Evolutionary conservation across 179 eudicot species (phyloP).

Genomic region (Amaranthus tricolor): DNA sequence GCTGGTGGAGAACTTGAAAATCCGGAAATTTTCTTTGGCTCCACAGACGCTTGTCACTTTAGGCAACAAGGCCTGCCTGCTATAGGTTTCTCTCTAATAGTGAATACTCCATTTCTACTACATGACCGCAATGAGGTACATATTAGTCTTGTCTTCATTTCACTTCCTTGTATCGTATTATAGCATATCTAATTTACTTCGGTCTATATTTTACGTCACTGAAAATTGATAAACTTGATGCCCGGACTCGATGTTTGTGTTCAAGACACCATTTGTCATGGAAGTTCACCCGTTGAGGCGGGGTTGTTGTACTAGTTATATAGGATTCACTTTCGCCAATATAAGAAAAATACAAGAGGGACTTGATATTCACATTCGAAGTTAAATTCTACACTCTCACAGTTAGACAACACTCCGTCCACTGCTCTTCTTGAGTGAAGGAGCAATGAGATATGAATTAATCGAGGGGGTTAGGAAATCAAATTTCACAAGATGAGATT

Average conservation of each 20-base stretch:
- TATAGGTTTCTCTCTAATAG: conserved; percentile 92
- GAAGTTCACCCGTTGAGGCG: too few relatives aligned
- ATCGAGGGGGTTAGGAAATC: too few relatives aligned
- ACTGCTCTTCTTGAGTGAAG: too few relatives aligned
- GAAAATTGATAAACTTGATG: background rate
- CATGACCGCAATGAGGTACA: conserved; percentile 95
- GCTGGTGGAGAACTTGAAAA: conserved; percentile 65
- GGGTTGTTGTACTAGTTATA: too few relatives aligned
- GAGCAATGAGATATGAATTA: too few relatives aligned
- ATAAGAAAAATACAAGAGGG: too few relatives aligned
- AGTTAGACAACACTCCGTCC: too few relatives aligned
- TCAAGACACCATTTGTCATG: too few relatives aligned
- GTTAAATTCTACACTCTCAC: too few relatives aligned
- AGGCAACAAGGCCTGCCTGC: conserved; percentile 74
- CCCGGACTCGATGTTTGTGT: background rate
- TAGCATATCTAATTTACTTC: background rate
- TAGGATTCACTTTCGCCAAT: too few relatives aligned
- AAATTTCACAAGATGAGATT: too few relatives aligned
- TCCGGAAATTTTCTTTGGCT: conserved; percentile 80
- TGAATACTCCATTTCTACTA: conserved; percentile 82
- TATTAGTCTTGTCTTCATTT: conserved; percentile 9
- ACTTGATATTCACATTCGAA: too few relatives aligned
- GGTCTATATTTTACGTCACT: background rate
- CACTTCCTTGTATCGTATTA: background rate
- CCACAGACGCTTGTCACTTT: conserved; percentile 86